Base-by-base conservation (phyloP, 129 eudicot species). In the Chrysanthemum seticuspe region DNA sequence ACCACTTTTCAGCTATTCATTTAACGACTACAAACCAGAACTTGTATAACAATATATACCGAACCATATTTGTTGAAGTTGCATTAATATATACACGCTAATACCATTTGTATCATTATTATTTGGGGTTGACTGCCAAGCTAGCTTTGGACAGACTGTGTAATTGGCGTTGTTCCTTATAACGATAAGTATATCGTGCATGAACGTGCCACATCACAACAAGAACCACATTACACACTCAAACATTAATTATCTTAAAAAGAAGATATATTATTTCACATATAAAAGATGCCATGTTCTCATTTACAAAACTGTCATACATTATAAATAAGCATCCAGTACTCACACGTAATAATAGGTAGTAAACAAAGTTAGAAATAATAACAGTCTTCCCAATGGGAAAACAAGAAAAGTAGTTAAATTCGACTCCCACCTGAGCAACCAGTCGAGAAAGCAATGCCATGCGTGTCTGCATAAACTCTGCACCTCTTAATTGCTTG, bases 361-460 rank as follows among this genome's bases (percentile, higher is more conserved):
- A 58, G 79, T 69, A 58, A 81, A 79, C 36, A 81, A 65, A 21
- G 48, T 71, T 44, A 65, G 59, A 82, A 76, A 57, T 74, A 74
- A 63, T 61, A 72, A 50, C n/a, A 11, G 51, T 63, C 64, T 62
- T 67, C 79, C 57, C 62, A 78, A 68, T 53, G 15, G 68, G 52
- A 55, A 70, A 74, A 77, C 49, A 72, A 55, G 16, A 76, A 67
- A 77, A 70, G 62, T 68, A 83, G 78, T 70, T 68, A 71, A 75
- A 73, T 72, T 82, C 83, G 49, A 65, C 79, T 87, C 91, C 86
- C 80, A 90, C 99, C 97, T 91, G 96, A 77, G 91, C 90, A 76
- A 91, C 95, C 83, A 95, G 85, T 49, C 97, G 91, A 70, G 97
- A 91, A 72, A 91, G 85, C 85, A 95, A 71, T 21, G 89, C 79